phyloP scores from a whole-genome alignment of 805 yeast genomes.

The Teunomyces atbi region DNA sequence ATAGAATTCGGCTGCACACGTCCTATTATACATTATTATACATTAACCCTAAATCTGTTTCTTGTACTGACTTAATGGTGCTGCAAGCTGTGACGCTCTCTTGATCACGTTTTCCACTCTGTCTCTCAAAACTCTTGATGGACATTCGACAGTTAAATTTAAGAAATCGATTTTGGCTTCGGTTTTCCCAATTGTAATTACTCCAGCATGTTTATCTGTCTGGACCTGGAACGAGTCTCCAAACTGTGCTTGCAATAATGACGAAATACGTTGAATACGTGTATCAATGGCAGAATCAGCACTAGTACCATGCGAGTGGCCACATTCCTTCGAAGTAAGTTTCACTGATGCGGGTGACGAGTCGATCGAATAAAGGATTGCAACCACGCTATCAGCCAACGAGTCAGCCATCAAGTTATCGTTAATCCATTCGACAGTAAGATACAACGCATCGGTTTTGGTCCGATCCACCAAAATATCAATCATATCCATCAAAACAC shows the following conservation, averaged over 20 bases:
- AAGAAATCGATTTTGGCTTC: conserved; percentile 68
- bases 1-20: background rate
- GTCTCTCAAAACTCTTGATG: conserved; percentile 72
- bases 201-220: conserved; percentile 46
- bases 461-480: conserved; percentile 43
- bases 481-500: conserved; percentile 46
- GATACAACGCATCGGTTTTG: conserved; percentile 37
- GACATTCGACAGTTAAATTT: conserved; percentile 64
- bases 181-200: conserved; percentile 69
- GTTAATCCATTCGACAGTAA: conserved; percentile 86
- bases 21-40: conserved; percentile 3
- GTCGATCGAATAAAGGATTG: conserved; percentile 87
- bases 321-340: conserved; percentile 62
- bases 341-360: conserved; percentile 95
- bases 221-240: conserved; percentile 62
- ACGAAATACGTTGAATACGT: conserved; percentile 49
- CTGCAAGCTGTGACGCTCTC: conserved; percentile 76
- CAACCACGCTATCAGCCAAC: conserved; percentile 90
- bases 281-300: conserved; percentile 27
- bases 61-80: conserved; percentile 64
- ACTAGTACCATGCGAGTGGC: conserved; percentile 32
- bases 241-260: conserved; percentile 78
- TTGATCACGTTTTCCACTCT: conserved; percentile 78
- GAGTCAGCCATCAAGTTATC: conserved; percentile 81
- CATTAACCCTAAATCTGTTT: conserved; percentile 12